Evolutionary conservation across 2,329 filamentous ascomycete species (phyloP).

Genomic region (Ophiocordyceps sinensis): DNA sequence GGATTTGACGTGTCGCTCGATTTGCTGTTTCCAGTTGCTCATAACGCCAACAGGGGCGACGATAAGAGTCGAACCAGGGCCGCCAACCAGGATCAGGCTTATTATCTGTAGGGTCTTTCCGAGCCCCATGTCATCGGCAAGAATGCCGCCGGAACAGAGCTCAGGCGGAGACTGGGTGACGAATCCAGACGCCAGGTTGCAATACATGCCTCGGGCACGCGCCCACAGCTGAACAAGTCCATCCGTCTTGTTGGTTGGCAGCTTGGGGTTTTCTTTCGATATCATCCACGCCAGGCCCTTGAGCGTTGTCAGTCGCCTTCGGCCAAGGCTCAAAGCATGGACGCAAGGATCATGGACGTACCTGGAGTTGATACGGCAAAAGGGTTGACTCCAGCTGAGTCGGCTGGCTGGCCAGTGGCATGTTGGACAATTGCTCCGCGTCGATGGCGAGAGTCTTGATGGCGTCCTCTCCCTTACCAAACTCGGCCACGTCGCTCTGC

Average conservation of each 20-base stretch:
- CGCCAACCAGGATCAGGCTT: slow-evolving; percentile 52
- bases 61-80: slow-evolving; percentile 55
- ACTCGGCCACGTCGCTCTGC: slow-evolving; percentile 52
- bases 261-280: slow-evolving; percentile 54
- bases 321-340: neutral
- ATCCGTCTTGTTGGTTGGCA: slow-evolving; percentile 42
- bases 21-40: slow-evolving; percentile 81
- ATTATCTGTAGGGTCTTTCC: slow-evolving; percentile 84
- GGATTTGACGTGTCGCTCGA: slow-evolving; percentile 52
- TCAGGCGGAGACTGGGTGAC: slow-evolving; percentile 40
- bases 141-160: slow-evolving; percentile 66
- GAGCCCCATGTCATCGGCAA: slow-evolving; percentile 83
- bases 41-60: slow-evolving; percentile 73
- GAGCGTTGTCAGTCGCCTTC: slow-evolving; percentile 8
- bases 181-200: slow-evolving; percentile 49
- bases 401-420: slow-evolving; percentile 63
- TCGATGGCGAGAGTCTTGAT: slow-evolving; percentile 57
- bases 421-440: slow-evolving; percentile 53
- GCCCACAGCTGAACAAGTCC: slow-evolving; percentile 68
- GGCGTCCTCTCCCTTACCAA: slow-evolving; percentile 47
- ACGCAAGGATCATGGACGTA: slow-evolving; percentile 9
- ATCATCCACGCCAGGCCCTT: slow-evolving; percentile 73
- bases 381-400: slow-evolving; percentile 47
- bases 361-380: slow-evolving; percentile 64
- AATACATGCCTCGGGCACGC: slow-evolving; percentile 34